A percentile compares a stretch with the other conserved stretches of the same genome.
Evolutionary conservation across 768 basidiomycete species (phyloP).

Genomic region (Nevesoporus exiguus): DNA sequence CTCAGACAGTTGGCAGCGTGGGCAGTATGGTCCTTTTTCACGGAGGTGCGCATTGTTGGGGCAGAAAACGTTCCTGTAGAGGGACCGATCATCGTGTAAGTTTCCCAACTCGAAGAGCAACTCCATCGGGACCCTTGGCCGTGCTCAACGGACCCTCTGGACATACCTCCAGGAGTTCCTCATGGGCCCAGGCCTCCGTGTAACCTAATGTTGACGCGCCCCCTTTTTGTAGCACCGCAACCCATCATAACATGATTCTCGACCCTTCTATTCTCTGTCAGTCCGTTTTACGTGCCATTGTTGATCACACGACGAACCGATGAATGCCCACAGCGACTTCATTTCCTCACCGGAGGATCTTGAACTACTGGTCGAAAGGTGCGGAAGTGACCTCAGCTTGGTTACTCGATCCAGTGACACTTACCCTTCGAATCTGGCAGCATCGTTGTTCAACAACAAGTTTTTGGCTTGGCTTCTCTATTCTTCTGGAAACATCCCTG

Average conservation of each 20-base stretch:
- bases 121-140: constrained; percentile 3
- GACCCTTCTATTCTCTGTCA: constrained; percentile 80
- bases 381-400: constrained; percentile 17
- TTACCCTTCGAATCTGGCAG: constrained; percentile 35
- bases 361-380: constrained; percentile 97
- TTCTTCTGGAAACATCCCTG: constrained; percentile 96
- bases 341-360: constrained; percentile 75
- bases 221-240: constrained; percentile 55
- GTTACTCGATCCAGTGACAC: constrained; percentile 9
- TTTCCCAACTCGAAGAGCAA: constrained; percentile 16
- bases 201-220: constrained; percentile 11
- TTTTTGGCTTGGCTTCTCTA: constrained; percentile 67
- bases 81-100: constrained; percentile 93
- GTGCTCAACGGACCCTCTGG: constrained; percentile 1
- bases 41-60: constrained; percentile 80
- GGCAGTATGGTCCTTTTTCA: constrained; percentile 85
- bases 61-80: constrained; percentile 82
- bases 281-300: constrained; percentile 28
- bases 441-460: constrained; percentile 79
- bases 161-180: not conserved
- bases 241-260: constrained; percentile 95
- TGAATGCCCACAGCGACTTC: constrained; percentile 54
- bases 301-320: constrained; percentile 15
- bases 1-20: constrained; percentile 68
- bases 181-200: not conserved